Evolutionary conservation across 345 rosid genomes (phyloP), one percentile per base, ranked within the genome.

Genomic region (Cochlearia excelsa): DNA sequence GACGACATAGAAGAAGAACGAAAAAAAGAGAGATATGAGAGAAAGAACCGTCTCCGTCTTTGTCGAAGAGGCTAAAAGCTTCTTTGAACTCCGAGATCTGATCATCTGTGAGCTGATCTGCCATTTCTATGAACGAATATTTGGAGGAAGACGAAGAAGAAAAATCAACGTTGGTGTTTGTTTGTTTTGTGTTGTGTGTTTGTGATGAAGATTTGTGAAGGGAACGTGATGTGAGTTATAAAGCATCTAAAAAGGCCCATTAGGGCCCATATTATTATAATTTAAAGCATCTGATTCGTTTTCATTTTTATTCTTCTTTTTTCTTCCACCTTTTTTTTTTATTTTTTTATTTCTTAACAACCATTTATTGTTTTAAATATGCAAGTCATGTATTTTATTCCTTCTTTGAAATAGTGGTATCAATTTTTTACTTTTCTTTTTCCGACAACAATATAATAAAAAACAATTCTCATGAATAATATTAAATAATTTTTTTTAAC

Each of bases 31-130:
- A 54, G 75, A 70, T 46, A 48, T 33, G 69, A 58, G 61, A 59
- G 61, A 59, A 5, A 4, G 38, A 52, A 80, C 84, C 84, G 63
- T 80, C 84, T 54, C 84, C 84, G 40, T 80, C 84, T 62, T 79
- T 76, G 59, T 73, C 80, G 68, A 74, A 79, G 0, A 74, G 75
- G 62, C 83, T 76, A 61, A 76, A 76, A 38, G 82, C 82, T 69
- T 78, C 82, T 62, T 78, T 78, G 66, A 78, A 78, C 73, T 73
- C 76, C 1, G 76, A 73, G 76, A 73, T 73, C 76, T 73, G 76
- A 31, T 73, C 76, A 56, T 73, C 79, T 31, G 79, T 69, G 39
- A 78, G 77, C 62, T 78, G 82, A 75, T 78, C 82, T 26, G 79
- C 79, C 82, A 78, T 78, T 52, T 38, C 3, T 27, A 23, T 0